Base-by-base conservation (phyloP, 108 stramenopile genomes). In the Poteriospumella lacustris region DNA sequence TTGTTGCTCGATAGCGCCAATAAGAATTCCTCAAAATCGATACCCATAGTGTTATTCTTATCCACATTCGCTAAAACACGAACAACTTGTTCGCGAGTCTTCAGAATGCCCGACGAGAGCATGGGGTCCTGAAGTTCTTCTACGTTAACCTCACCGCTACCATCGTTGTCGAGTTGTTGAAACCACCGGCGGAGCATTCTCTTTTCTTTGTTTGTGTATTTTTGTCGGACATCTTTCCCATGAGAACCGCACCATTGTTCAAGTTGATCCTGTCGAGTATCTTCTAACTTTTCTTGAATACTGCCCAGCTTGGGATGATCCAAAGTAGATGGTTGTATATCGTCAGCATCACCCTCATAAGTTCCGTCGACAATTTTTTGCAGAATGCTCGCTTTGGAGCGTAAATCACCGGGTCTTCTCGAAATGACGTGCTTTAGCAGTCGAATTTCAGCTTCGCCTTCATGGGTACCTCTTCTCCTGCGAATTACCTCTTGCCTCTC, bases 51-150 rank as follows among this genome's bases (percentile, higher is more conserved):
- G 24, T 64, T 64, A 34, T 64, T 64, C 36, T 24, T 19, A 24
- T 64, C 60, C 15, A 64, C 60, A 64, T 64, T 64, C 5, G 60
- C 60, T 24, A 64, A 64, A 34, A 64, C 60, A 64, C 60, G 60
- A 3, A 64, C 60, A 3, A 64, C 60, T 24, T 64, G 60, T 34
- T 64, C 60, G 5, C 60, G 60, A 34, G 60, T 64, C 31, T 33
- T 64, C 9, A 64, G 31, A 64, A 64, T 64, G 31, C 60, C 60
- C 9, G 60, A 64, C 9, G 60, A 64, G 5, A 64, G 31, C 31
- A 64, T 31, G 36, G 29, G 15, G 36, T 64, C 60, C 36, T 64
- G 60, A 26, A 64, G 60, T 24, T 64, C 60, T 31, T 64, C 31
- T 34, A 64, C 60, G 60, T 33, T 64, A 34, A 64, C 60, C 36